phyloP scores from a whole-genome alignment of 305 asterid species.

The Fraxinus velutina region DNA sequence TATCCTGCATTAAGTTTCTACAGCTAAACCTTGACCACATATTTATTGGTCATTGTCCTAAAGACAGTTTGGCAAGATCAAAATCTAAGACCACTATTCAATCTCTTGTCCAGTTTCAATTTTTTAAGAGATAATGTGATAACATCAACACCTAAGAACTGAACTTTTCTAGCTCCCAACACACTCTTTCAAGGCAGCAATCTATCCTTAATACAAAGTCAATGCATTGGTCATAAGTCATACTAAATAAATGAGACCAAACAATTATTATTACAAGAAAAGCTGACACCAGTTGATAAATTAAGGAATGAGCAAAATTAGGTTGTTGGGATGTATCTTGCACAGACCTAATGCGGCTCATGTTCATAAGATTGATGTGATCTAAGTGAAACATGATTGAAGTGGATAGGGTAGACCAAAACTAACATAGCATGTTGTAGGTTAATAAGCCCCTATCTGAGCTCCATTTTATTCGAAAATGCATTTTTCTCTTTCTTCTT shows the following conservation, averaged over 20 bases:
- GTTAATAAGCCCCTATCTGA: background rate
- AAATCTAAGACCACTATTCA: background rate
- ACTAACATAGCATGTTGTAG: background rate
- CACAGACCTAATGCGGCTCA: background rate
- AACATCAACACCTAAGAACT: background rate
- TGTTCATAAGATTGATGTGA: background rate
- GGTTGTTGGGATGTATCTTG: background rate
- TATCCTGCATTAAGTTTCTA: background rate
- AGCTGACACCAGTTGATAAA: background rate
- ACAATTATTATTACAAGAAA: background rate
- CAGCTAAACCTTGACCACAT: background rate
- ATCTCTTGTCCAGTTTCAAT: background rate
- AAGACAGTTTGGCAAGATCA: background rate
- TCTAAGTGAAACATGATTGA: background rate
- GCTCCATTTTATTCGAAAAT: background rate
- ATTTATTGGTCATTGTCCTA: background rate
- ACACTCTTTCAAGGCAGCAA: background rate
- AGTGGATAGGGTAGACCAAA: background rate
- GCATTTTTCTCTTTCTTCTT: background rate
- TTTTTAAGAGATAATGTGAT: background rate
- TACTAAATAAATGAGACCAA: background rate
- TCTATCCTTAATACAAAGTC: background rate
- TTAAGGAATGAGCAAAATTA: background rate
- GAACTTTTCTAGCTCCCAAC: conserved; percentile 1
- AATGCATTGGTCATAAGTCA: background rate